Base-by-base conservation (phyloP, 345 rosid genomes). In the Salix arbutifolia region DNA sequence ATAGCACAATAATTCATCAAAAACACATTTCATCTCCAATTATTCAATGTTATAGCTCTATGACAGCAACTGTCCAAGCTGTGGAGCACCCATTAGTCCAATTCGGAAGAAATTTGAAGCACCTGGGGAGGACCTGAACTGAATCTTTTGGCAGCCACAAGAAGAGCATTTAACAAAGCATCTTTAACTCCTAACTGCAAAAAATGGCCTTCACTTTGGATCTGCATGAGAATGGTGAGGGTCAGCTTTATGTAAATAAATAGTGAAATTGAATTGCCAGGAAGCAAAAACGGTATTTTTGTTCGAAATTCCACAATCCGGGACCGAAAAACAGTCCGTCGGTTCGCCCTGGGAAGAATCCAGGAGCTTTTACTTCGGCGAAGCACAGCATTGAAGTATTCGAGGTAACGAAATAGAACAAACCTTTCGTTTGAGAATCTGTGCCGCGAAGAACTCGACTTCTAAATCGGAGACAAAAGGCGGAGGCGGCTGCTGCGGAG, bases 401-500 rank as follows among this genome's bases (percentile, higher is more conserved):
- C 18, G 35, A 40, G 17, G 31, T 17, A 1, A 44, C 6, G 4
- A 67, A 18, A 8, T 30, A 65, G n/a, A 52, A 11, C 3, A 21
- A n/a, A 94, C 98, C 97, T 94, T 94, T 70, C 98, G 89, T 77
- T 88, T 91, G 80, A 94, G 97, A 88, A 94, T 94, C 88, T 94
- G 97, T 37, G 98, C 97, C 21, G 98, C 91, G 77, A 94, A 91
- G 88, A 94, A 94, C 77, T 91, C 91, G 78, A 92, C 91, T 81
- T 94, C 97, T 76, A 88, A 88, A 56, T 82, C 85, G 73, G 95
- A 78, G 74, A 84, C 26, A 71, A 86, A 81, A 69, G 89, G 85
- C 11, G 38, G 75, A 1, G 38, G 75, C 12, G 18, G 73, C n/a
- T 1, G 37, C 50, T 4, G 50, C 18, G 25, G 66, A 30, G 50